Evolutionary conservation across 768 basidiomycete species (phyloP), one percentile per base, ranked within the genome.

Genomic region (Boletus sensibilis): DNA sequence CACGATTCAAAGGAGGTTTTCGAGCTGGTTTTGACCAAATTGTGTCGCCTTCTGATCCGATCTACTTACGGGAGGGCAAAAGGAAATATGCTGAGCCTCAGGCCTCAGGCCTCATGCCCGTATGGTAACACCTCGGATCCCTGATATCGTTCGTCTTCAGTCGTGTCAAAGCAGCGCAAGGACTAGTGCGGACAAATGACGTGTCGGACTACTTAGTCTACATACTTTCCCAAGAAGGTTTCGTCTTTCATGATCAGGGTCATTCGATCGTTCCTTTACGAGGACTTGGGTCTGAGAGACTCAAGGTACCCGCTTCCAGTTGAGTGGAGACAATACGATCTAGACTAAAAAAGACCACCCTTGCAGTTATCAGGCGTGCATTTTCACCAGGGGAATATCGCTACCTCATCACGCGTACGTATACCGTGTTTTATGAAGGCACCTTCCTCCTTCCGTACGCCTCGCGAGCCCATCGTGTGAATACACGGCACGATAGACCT

Each of bases 1-100:
- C 29, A 43, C 40, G n/a, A 21, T 47, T 27, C 53, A 54, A 53
- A 16, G 44, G 6, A 37, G n/a, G 54, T 41, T 55, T 61, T 69
- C 68, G 67, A 71, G 31, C 43, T 53, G 51, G 40, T 48, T 69
- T 62, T 71, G 37, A 67, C 69, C 69, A 67, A 62, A 71, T 62
- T 14, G 52, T 50, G 42, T 39, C 27, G 52, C 40, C 62, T 69
- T 68, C 68, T 70, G 59, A 68, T 70, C 63, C 50, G 63, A 64
- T 58, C 61, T 52, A 18, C n/a, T 38, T n/a, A 47, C 25, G 31
- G 25, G 25, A 51, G 34, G 55, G 23, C 8, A 5, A 40, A 20
- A 10, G 14, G 31, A 23, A 39, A 21, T 16, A 27, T 14, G 25
- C 2, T 45, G 37, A 31, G 12, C 55, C 21, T n/a, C n/a, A n/a